These are phyloP conservation scores for Sugiyamaella valdiviana DNA, from an alignment of 805 yeast genomes.

Conservation along the genomic window DNA sequence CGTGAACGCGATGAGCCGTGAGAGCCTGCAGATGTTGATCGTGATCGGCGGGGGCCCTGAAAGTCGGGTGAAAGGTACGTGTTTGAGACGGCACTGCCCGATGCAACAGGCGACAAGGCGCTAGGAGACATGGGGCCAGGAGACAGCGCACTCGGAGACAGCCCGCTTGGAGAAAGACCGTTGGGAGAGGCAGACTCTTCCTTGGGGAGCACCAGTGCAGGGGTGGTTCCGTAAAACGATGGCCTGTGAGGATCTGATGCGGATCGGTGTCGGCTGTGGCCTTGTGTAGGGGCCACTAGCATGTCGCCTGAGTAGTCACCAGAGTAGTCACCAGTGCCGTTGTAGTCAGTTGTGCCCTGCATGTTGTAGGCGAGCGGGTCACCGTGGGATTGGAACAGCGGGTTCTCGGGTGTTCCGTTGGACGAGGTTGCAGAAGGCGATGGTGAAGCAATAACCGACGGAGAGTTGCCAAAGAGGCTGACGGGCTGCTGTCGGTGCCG, in stretches of 20 bases:
- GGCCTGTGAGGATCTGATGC: background rate
- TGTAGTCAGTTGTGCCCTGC: background rate
- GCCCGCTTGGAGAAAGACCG: no score
- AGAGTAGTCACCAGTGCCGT: background rate
- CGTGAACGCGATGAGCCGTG: slow-evolving; percentile 2
- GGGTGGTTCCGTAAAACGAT: background rate
- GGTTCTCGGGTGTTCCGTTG: background rate
- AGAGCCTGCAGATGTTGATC: slow-evolving; percentile 9
- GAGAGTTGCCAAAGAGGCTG: background rate
- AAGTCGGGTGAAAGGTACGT: background rate
- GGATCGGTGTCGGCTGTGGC: background rate
- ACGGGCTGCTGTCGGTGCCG: background rate
- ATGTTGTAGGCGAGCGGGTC: background rate
- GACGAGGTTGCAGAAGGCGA: background rate
- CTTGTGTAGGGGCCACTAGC: background rate
- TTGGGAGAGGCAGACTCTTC: slow-evolving; percentile 1
- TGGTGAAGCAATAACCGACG: background rate
- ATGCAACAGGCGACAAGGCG: background rate
- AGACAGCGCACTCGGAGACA: slow-evolving; percentile 11
- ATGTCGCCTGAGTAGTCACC: background rate
- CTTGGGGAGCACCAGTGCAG: background rate
- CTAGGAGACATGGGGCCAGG: background rate
- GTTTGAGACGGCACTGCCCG: background rate
- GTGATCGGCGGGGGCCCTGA: slow-evolving; percentile 11
- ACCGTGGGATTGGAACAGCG: background rate